A percentile compares a stretch with the other conserved stretches of the same genome.
phyloP scores from a whole-genome alignment of 2,329 filamentous ascomycete species.

The Paraconiothyrium sp. region DNA sequence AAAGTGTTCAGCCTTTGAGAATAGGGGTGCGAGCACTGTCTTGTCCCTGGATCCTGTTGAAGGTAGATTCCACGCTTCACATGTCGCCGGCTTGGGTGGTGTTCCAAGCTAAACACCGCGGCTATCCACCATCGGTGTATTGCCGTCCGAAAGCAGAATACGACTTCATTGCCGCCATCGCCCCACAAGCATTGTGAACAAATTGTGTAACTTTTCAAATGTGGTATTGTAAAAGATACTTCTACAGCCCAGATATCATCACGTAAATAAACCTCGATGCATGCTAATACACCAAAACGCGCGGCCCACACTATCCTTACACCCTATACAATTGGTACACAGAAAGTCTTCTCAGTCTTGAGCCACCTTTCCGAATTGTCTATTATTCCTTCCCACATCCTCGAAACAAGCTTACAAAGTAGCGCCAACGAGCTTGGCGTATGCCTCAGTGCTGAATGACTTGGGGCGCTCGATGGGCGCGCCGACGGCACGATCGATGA shows the following conservation, averaged over 20 bases:
- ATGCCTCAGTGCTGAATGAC: conserved; percentile 97
- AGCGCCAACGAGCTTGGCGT: conserved; percentile 89
- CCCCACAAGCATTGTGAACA: not conserved
- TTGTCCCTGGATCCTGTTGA: not conserved
- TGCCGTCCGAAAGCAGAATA: not conserved
- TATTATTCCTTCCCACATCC: conserved; percentile 10
- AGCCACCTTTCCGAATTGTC: conserved; percentile 29
- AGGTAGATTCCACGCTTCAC: not conserved
- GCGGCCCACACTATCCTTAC: conserved; percentile 39
- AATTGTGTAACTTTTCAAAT: conserved; percentile 24
- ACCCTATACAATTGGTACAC: conserved; percentile 49
- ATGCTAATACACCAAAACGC: conserved; percentile 39
- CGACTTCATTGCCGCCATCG: not conserved
- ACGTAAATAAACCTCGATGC: conserved; percentile 31
- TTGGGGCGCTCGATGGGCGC: conserved; percentile 98
- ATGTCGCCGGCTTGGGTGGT: not conserved
- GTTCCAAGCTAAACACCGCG: not conserved
- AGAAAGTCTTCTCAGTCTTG: conserved; percentile 36
- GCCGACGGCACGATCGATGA: conserved; percentile 98
- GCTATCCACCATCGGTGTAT: not conserved
- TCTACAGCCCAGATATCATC: conserved; percentile 36
- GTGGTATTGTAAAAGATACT: conserved; percentile 42
- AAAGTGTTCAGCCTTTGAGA: not conserved
- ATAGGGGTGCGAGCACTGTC: not conserved
- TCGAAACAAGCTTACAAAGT: conserved; percentile 73